These are phyloP conservation scores for Lepidopterella palustris DNA, from an alignment of 495 filamentous ascomycete genomes.

Conservation along the genomic window DNA sequence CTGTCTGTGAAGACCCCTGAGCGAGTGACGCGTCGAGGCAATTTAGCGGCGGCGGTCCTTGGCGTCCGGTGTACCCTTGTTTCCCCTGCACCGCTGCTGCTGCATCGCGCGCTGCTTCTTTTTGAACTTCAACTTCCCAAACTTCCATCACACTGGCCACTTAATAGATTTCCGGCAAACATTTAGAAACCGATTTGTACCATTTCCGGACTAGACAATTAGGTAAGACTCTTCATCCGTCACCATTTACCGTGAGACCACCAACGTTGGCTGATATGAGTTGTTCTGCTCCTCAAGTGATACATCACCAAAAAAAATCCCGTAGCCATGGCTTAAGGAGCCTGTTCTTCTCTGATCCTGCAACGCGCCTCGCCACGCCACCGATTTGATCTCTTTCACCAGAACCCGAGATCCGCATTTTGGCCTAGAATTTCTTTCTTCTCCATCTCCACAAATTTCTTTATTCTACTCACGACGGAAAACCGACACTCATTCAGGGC, in stretches of 20 bases:
- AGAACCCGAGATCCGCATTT: not conserved
- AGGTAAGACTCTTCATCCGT: not conserved
- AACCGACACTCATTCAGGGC: too few relatives aligned
- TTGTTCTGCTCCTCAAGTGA: not conserved
- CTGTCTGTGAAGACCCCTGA: too few relatives aligned
- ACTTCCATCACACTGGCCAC: not conserved
- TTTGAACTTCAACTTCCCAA: too few relatives aligned
- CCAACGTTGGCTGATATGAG: not conserved
- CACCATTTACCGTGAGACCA: not conserved
- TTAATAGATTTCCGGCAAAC: not conserved
- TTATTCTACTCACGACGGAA: too few relatives aligned
- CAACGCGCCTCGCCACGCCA: not conserved
- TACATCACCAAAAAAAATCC: not conserved
- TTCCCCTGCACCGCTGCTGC: too few relatives aligned
- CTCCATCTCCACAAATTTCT: not conserved
- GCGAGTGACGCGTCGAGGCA: too few relatives aligned
- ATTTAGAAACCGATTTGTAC: not conserved
- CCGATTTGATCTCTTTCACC: not conserved
- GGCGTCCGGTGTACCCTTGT: too few relatives aligned
- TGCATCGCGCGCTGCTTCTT: too few relatives aligned
- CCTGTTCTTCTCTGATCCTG: not conserved
- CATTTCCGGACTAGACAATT: too few relatives aligned
- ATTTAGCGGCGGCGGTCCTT: too few relatives aligned
- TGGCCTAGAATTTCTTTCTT: not conserved
- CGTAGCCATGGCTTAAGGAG: not conserved